phyloP scores from a whole-genome alignment of 768 basidiomycete species.

The Lyophyllum shimeji region DNA sequence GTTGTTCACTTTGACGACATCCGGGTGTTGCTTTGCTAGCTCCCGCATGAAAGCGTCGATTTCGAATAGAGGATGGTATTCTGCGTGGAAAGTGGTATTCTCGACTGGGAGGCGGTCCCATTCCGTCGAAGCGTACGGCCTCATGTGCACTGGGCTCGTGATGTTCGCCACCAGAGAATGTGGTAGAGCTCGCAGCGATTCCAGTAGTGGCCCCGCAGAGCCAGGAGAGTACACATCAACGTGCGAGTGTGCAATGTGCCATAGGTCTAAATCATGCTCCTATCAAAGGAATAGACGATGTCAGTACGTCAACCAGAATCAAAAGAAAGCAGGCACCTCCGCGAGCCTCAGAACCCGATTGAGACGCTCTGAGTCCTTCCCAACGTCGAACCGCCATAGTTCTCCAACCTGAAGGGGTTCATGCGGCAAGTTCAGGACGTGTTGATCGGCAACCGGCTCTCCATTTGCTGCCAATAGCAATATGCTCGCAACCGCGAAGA shows the following conservation, averaged over 20 bases:
- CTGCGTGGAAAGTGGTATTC: conserved; percentile 39
- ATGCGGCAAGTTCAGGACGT: conserved; percentile 7
- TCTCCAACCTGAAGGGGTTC: conserved; percentile 10
- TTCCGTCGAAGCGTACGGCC: conserved; percentile 24
- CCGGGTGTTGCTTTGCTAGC: conserved; percentile 46
- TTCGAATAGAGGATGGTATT: conserved; percentile 58
- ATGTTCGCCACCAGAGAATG: conserved; percentile 14
- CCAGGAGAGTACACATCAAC: conserved; percentile 45
- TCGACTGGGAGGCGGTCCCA: conserved; percentile 34
- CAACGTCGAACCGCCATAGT: conserved; percentile 20
- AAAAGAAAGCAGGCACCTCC: conserved; percentile 5
- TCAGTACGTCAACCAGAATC: conserved; percentile 1
- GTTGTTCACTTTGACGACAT: conserved; percentile 41
- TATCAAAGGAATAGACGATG: conserved; percentile 17
- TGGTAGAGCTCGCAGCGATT: conserved; percentile 13
- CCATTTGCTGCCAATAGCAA: conserved; percentile 15
- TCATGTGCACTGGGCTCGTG: conserved; percentile 9
- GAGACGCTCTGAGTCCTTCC: conserved; percentile 1
- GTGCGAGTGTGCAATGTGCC: conserved; percentile 44
- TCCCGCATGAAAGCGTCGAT: conserved; percentile 51
- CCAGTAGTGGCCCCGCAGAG: conserved; percentile 7
- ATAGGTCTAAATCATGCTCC: conserved; percentile 49
- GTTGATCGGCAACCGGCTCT: conserved; percentile 13
- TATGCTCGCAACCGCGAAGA: conserved; percentile 13
- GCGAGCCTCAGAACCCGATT: conserved; percentile 11